Evolutionary conservation across 345 rosid species (phyloP), one percentile per base, ranked within the genome.

Genomic region (Gossypium thurberi): DNA sequence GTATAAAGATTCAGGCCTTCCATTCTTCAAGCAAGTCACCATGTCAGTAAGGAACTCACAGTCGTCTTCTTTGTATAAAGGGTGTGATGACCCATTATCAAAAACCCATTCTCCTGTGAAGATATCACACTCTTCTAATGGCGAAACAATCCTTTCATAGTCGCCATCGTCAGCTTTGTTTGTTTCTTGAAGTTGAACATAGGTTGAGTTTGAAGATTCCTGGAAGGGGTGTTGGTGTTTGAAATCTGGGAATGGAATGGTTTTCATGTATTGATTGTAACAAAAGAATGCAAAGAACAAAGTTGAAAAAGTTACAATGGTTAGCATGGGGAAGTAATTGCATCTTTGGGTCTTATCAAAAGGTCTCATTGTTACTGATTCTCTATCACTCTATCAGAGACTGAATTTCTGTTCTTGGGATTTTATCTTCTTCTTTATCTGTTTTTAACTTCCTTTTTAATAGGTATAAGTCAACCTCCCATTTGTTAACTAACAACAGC

Each of bases 31-130:
- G 75, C 97, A 95, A 7, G 87, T 79, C 57, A 84, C 92, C 81
- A 87, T 91, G 62, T 86, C 87, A 0, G 93, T 72, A 12, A 88
- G 80, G 60, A 85, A 89, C 80, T 88, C 87, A 47, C 98, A 92
- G 64, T 92, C 90, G 2, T 84, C 86, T 82, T 90, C 98, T 78
- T 79, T 84, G 79, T 92, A 94, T 63, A 87, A 73, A 62, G 96
- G 98, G 47, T 81, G 83, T 2, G 91, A 82, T 50, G 53, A 50
- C 6, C 67, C 62, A 44, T 89, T 82, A 69, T 92, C 97, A 42
- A 86, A 72, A 77, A 89, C 89, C 97, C 98, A 94, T 26, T 82
- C 67, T 55, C 97, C 98, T 6, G 79, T 83, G 78, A 86, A 94
- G 71, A 94, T 82, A 83, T 92, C 97, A 25, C 98, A 92, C 4